Percentiles rank a stretch among this genome's conserved stretches.
phyloP scores from a whole-genome alignment of 148 eudicot genomes.

The Oxyria digyna region DNA sequence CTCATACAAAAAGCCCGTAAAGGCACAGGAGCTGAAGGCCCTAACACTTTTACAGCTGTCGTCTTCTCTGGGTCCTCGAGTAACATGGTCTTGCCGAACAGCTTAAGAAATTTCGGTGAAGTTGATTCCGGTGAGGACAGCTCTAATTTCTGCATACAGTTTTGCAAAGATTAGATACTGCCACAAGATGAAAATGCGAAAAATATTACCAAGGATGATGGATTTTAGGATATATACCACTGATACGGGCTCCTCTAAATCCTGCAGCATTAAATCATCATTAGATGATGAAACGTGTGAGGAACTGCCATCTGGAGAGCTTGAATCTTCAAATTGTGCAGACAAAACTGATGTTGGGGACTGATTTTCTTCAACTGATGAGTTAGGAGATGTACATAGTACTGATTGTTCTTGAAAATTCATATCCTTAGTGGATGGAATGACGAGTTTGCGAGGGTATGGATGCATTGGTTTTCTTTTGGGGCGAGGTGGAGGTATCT shows the following conservation, averaged over 20 bases:
- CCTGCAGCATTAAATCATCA: conserved; percentile 16
- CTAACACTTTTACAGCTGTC: conserved; percentile 16
- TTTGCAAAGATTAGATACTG: conserved; percentile 2
- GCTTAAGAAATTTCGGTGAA: conserved; percentile 43
- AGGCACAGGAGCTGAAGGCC: conserved; percentile 20
- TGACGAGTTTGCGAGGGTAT: conserved; percentile 68
- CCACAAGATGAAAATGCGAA: neutral
- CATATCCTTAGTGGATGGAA: conserved; percentile 24
- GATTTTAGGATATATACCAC: conserved; percentile 28
- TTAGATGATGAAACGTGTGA: conserved; percentile 52
- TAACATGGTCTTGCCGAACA: conserved; percentile 64
- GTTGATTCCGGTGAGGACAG: conserved; percentile 21
- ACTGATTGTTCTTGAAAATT: conserved; percentile 20
- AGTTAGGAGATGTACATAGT: conserved; percentile 38
- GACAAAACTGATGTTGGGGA: conserved; percentile 82
- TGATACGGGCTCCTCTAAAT: conserved; percentile 25
- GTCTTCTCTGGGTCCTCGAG: conserved; percentile 26
- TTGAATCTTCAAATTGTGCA: conserved; percentile 32
- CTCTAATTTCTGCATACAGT: conserved; percentile 56
- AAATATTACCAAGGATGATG: neutral
- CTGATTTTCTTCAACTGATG: conserved; percentile 38
- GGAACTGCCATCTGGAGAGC: conserved; percentile 26
- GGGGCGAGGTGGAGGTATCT: conserved; percentile 95
- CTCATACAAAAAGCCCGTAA: conserved; percentile 28
- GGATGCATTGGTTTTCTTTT: conserved; percentile 87